phyloP scores from a whole-genome alignment of 2,329 filamentous ascomycete genomes.

The Claviceps sorghi region DNA sequence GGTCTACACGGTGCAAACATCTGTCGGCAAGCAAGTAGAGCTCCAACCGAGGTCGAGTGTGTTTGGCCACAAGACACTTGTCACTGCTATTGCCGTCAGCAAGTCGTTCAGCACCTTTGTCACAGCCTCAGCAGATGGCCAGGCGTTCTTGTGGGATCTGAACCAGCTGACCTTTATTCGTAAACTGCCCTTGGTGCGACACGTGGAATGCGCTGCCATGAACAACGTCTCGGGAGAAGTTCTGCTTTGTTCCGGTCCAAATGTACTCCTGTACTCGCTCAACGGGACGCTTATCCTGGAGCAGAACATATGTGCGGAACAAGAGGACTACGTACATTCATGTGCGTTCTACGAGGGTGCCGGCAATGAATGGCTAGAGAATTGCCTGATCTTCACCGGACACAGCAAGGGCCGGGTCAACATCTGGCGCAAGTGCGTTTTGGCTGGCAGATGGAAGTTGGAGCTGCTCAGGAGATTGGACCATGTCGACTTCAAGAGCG shows the following conservation, averaged over 20 bases:
- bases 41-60: slow-evolving; percentile 64
- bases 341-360: slow-evolving; percentile 89
- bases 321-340: slow-evolving; percentile 63
- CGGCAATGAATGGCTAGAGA: slow-evolving; percentile 82
- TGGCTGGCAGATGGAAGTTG: slow-evolving; percentile 53
- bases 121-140: slow-evolving; percentile 67
- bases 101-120: slow-evolving; percentile 80
- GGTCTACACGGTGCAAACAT: slow-evolving; percentile 58
- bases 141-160: slow-evolving; percentile 83
- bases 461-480: slow-evolving; percentile 70
- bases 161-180: slow-evolving; percentile 80
- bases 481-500: slow-evolving; percentile 55
- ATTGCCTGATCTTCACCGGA: slow-evolving; percentile 75
- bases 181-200: slow-evolving; percentile 45
- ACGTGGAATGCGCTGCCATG: slow-evolving; percentile 62
- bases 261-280: slow-evolving; percentile 67
- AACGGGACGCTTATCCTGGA: slow-evolving; percentile 75
- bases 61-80: slow-evolving; percentile 77
- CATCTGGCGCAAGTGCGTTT: slow-evolving; percentile 47
- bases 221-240: slow-evolving; percentile 89
- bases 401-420: slow-evolving; percentile 76
- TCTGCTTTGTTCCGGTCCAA: slow-evolving; percentile 62
- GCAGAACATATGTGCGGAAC: slow-evolving; percentile 57
- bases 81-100: slow-evolving; percentile 70
- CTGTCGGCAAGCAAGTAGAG: slow-evolving; percentile 56